Conservation (phyloP, 768 basidiomycete species). For the Tylopilus cervinicoccineus region DNA sequence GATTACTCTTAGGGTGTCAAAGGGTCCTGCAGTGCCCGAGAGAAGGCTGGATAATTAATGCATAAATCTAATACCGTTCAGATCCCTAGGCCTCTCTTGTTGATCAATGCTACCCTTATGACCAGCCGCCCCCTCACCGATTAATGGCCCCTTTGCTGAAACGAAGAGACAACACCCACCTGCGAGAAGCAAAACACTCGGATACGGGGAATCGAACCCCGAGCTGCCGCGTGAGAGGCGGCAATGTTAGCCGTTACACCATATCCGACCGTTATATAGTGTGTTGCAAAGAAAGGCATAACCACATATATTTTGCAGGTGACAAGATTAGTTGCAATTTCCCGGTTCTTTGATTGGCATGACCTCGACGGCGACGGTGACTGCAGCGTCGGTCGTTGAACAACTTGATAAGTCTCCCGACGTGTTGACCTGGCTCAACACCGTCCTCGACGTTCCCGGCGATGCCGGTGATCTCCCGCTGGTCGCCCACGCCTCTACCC, state of each 20-base stretch:
- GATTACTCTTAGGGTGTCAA: too few relatives aligned
- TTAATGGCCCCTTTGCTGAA: too few relatives aligned
- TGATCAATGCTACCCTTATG: too few relatives aligned
- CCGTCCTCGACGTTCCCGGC: conserved; percentile 41
- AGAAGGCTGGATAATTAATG: too few relatives aligned
- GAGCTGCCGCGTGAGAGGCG: conserved; percentile 54
- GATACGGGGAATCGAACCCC: conserved; percentile 37
- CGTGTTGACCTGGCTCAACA: conserved; percentile 70
- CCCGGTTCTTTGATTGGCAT: conserved; percentile 11
- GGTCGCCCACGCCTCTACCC: conserved; percentile 62
- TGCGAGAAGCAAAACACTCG: conserved; percentile 12
- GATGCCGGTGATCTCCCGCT: conserved; percentile 28
- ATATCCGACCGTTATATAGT: conserved; percentile 36
- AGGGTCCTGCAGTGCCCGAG: too few relatives aligned
- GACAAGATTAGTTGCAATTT: not conserved
- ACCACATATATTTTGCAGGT: rapidly evolving
- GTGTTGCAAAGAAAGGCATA: not conserved
- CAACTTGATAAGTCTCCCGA: conserved; percentile 60
- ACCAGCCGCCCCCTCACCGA: too few relatives aligned
- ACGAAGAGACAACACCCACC: too few relatives aligned
- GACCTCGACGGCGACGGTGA: conserved; percentile 20
- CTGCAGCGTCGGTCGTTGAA: conserved; percentile 42
- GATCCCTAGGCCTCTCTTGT: too few relatives aligned
- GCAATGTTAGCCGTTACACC: conserved; percentile 68
- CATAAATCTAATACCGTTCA: too few relatives aligned